phyloP scores from a whole-genome alignment of 176 grass and related monocot genomes.

The Poa pratensis region DNA sequence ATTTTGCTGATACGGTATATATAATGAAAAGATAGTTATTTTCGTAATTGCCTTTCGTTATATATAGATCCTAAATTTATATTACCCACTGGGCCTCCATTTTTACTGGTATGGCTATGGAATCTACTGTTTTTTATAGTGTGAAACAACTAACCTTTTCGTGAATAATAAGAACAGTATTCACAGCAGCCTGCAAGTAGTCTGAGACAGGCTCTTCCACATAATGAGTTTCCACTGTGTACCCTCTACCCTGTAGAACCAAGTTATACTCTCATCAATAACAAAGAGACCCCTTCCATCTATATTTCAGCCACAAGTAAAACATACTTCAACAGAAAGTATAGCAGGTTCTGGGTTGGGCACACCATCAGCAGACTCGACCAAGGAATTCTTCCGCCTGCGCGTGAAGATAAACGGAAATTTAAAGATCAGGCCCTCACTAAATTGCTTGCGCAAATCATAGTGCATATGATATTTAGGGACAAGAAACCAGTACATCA shows the following conservation, averaged over 20 bases:
- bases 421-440: conserved; percentile 29
- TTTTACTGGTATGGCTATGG: not conserved
- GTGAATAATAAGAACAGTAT: conserved; percentile 80
- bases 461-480: conserved; percentile 4
- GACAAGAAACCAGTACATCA: not conserved
- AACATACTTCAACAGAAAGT: conserved; percentile 96
- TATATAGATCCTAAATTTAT: not conserved
- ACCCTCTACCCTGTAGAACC: conserved; percentile 80
- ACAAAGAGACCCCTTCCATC: not conserved
- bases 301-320: conserved; percentile 28
- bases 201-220: conserved; percentile 91
- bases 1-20: not conserved
- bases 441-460: conserved; percentile 1
- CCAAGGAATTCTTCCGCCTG: conserved; percentile 63
- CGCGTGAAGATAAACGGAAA: conserved; percentile 28
- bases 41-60: not conserved
- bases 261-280: conserved; percentile 31
- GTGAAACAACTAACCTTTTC: conserved; percentile 64
- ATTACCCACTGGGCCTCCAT: not conserved
- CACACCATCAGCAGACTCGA: conserved; percentile 54
- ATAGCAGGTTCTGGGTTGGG: conserved; percentile 79
- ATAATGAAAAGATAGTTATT: not conserved
- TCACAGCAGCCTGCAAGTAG: conserved; percentile 78
- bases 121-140: conserved; percentile 20
- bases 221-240: conserved; percentile 89